Evolutionary conservation across 331 rosid species (phyloP).

Genomic region (Pyrus hybrid): DNA sequence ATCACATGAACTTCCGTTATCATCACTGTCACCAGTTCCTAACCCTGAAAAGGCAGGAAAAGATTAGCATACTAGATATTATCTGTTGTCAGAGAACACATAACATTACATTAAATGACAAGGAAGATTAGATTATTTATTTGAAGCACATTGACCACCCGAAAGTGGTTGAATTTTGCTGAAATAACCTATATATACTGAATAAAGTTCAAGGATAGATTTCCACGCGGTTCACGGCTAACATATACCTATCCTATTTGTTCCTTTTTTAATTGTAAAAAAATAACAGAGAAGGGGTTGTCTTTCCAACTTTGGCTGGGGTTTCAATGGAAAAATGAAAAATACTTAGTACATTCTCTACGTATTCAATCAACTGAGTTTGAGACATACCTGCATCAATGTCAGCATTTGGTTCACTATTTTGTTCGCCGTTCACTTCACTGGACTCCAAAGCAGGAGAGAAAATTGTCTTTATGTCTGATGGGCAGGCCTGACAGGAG

Average conservation of each 20-base stretch:
- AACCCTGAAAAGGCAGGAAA: conserved; percentile 35
- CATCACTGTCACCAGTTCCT: conserved; percentile 50
- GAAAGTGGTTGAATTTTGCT: not conserved
- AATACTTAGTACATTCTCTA: not conserved
- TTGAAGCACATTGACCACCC: not conserved
- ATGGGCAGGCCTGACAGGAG: conserved; percentile 26
- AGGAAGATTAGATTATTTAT: not conserved
- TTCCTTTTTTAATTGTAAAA: not conserved
- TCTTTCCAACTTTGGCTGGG: not conserved
- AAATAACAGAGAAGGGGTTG: not conserved
- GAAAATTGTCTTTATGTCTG: conserved; percentile 66
- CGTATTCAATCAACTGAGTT: not conserved
- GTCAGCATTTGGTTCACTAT: conserved; percentile 37
- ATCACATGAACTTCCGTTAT: conserved; percentile 39
- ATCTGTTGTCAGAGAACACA: not conserved
- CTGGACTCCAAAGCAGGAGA: conserved; percentile 76
- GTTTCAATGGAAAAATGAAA: not conserved
- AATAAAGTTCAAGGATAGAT: not conserved
- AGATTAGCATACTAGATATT: conserved; percentile 16
- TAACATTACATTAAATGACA: conserved; percentile 1
- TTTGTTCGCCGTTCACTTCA: conserved; percentile 38
- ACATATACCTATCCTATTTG: not conserved
- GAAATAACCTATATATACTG: not conserved
- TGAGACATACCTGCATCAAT: conserved; percentile 48
- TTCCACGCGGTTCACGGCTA: not conserved